These are phyloP conservation scores for Bidens hawaiensis DNA, from an alignment of 140 eudicot species.

Conservation along the genomic window DNA sequence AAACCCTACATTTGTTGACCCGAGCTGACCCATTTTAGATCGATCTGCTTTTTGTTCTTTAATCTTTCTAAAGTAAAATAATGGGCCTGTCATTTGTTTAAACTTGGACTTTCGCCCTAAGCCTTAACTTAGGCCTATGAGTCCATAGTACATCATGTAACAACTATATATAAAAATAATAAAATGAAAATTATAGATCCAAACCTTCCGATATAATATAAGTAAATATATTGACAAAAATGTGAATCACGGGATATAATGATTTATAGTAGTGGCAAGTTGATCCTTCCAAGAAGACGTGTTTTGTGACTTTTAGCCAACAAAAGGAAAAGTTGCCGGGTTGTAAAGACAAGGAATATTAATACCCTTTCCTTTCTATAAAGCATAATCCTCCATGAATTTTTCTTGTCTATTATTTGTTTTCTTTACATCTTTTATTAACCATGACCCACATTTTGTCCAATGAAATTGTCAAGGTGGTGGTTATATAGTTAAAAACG, in stretches of 20 bases:
- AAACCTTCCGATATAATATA: not conserved
- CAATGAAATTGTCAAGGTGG: constrained; percentile 7
- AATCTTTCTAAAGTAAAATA: too few relatives aligned
- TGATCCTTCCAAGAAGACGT: constrained; percentile 33
- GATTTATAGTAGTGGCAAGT: constrained; percentile 15
- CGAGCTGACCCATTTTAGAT: too few relatives aligned
- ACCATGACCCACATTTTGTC: constrained; percentile 19
- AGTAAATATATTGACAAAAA: not conserved
- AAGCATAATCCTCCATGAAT: constrained; percentile 22
- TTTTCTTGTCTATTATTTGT: not conserved
- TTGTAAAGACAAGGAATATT: constrained; percentile 55
- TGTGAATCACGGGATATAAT: constrained; percentile 13
- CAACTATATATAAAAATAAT: not conserved
- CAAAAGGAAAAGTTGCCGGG: constrained; percentile 40
- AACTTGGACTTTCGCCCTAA: not conserved
- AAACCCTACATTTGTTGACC: too few relatives aligned
- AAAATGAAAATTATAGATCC: not conserved
- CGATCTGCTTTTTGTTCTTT: too few relatives aligned
- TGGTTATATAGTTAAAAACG: not conserved
- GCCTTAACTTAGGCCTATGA: not conserved
- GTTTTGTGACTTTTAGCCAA: constrained; percentile 43
- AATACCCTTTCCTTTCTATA: constrained; percentile 39
- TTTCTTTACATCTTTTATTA: not conserved
- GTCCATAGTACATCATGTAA: not conserved
- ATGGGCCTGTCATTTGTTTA: too few relatives aligned